Evolutionary conservation across 1,284 basidiomycete genomes (phyloP).

Genomic region (Sporisorium iseilematis-ciliati): DNA sequence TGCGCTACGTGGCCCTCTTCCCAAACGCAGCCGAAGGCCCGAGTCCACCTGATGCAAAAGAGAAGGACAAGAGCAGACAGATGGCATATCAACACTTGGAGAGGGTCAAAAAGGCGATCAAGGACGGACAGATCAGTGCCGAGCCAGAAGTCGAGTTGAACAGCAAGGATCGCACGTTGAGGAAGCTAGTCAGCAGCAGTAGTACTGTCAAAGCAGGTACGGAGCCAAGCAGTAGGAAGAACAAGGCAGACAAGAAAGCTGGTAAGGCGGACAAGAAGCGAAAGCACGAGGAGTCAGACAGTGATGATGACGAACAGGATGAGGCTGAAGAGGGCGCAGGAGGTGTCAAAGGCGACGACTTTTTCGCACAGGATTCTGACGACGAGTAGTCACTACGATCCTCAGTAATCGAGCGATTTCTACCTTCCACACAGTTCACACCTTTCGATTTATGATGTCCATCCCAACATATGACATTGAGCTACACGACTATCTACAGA

Average conservation of each 20-base stretch:
- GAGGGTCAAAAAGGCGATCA: constrained; percentile 42
- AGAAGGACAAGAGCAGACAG: constrained; percentile 38
- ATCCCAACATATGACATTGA: background rate
- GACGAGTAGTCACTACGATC: constrained; percentile 18
- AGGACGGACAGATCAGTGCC: constrained; percentile 34
- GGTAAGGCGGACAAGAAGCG: constrained; percentile 32
- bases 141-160: constrained; percentile 56
- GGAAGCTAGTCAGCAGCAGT: constrained; percentile 15
- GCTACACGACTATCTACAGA: constrained; percentile 5
- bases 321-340: constrained; percentile 7
- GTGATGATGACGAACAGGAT: constrained; percentile 10
- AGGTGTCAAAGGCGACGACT: constrained; percentile 50
- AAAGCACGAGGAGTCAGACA: constrained; percentile 29
- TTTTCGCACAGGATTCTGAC: constrained; percentile 52
- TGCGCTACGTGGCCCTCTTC: constrained; percentile 55
- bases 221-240: constrained; percentile 12
- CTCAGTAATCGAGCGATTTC: background rate
- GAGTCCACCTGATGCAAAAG: constrained; percentile 17
- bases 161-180: constrained; percentile 20
- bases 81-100: constrained; percentile 41
- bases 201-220: background rate
- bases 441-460: background rate
- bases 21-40: constrained; percentile 28
- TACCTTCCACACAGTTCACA: too few species aligned
- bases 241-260: constrained; percentile 26